A percentile compares a stretch with the other conserved stretches of the same genome.
phyloP scores from a whole-genome alignment of 1,139 yeast species.

The Zygoascus hellenicus region DNA sequence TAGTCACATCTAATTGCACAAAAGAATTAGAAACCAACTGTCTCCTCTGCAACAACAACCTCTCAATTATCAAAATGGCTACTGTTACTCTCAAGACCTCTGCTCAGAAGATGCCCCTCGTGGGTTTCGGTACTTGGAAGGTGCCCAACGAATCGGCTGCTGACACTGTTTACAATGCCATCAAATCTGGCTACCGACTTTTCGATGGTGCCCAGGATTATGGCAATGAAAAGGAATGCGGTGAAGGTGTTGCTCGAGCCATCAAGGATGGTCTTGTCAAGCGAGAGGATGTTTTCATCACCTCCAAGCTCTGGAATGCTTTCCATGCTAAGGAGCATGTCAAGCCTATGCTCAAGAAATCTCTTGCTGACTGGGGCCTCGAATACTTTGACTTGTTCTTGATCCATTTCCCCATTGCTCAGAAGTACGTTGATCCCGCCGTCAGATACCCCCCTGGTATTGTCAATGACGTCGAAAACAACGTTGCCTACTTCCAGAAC shows the following conservation, averaged over 20 bases:
- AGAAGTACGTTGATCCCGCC: slow-evolving; percentile 44
- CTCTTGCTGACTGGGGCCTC: slow-evolving; percentile 49
- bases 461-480: slow-evolving; percentile 55
- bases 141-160: slow-evolving; percentile 37
- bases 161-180: slow-evolving; percentile 41
- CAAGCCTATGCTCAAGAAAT: slow-evolving; percentile 39
- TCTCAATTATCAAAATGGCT: slow-evolving; percentile 12
- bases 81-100: slow-evolving; percentile 28
- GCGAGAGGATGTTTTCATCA: slow-evolving; percentile 38
- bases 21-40: no score
- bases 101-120: slow-evolving; percentile 42
- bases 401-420: slow-evolving; percentile 61
- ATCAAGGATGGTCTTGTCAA: slow-evolving; percentile 37
- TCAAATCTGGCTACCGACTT: slow-evolving; percentile 41
- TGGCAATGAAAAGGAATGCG: slow-evolving; percentile 39
- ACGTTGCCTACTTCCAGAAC: slow-evolving; percentile 44
- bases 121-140: slow-evolving; percentile 50
- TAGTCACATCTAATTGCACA: no score
- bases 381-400: slow-evolving; percentile 59
- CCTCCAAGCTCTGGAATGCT: slow-evolving; percentile 44
- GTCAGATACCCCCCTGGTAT: slow-evolving; percentile 66
- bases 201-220: slow-evolving; percentile 41
- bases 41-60: neutral
- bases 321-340: slow-evolving; percentile 44
- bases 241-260: slow-evolving; percentile 38